Conservation (phyloP, 495 filamentous ascomycete species). For the Hypomontagnella monticulosa region DNA sequence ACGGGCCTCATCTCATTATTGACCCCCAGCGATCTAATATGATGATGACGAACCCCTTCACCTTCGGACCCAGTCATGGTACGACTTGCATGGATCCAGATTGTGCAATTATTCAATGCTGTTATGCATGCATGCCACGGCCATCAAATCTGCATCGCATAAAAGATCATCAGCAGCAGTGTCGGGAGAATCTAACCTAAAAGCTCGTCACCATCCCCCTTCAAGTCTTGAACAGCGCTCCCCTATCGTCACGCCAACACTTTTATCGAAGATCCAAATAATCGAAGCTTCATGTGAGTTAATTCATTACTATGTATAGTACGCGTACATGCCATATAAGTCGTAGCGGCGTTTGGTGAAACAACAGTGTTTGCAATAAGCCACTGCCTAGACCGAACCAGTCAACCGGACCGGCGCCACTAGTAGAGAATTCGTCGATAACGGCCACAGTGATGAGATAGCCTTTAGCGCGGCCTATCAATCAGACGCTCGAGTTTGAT, state of each 20-base stretch:
- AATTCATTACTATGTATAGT: background rate
- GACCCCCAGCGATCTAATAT: conserved; percentile 31
- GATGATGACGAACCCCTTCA: conserved; percentile 26
- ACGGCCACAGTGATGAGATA: too few species aligned
- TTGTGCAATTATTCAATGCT: conserved; percentile 32
- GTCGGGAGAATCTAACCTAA: background rate
- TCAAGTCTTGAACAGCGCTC: background rate
- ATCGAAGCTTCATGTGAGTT: too few species aligned
- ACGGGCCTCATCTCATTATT: conserved; percentile 37
- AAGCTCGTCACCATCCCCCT: background rate
- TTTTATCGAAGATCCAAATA: background rate
- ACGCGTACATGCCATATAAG: background rate
- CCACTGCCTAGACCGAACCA: background rate
- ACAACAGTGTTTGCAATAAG: conserved; percentile 11
- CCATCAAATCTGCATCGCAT: background rate
- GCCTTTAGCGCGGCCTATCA: background rate
- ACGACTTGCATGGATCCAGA: conserved; percentile 11
- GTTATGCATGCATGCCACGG: conserved; percentile 22
- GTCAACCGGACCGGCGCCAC: background rate
- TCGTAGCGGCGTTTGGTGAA: background rate
- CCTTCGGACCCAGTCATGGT: conserved; percentile 4
- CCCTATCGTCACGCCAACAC: background rate
- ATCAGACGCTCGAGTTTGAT: conserved; percentile 20
- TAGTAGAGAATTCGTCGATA: background rate
- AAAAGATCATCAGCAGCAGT: background rate